A percentile compares a stretch with the other conserved stretches of the same genome.
phyloP scores from a whole-genome alignment of 2,329 filamentous ascomycete species.

The Cladophialophora bantiana region DNA sequence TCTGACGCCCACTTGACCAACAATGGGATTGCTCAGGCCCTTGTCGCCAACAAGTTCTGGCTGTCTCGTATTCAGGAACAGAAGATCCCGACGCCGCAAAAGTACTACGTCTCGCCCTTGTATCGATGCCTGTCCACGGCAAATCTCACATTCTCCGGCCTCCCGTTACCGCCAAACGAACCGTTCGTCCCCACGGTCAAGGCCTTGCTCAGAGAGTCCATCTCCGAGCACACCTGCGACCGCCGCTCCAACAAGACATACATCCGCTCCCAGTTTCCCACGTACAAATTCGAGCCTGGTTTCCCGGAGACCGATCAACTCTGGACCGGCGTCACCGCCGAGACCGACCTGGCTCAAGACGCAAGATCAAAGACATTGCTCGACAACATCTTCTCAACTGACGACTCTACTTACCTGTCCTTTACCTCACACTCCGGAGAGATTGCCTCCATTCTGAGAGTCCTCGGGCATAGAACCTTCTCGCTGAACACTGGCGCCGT shows the following conservation, averaged over 20 bases:
- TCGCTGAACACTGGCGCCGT: constrained; percentile 58
- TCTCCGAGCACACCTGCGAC: constrained; percentile 69
- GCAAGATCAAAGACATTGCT: constrained; percentile 56
- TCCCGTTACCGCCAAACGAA: constrained; percentile 54
- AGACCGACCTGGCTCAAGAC: constrained; percentile 58
- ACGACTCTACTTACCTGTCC: constrained; percentile 58
- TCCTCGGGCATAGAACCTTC: constrained; percentile 57
- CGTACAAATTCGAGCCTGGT: constrained; percentile 59
- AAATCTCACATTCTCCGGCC: constrained; percentile 58
- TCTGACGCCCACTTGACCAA: constrained; percentile 64
- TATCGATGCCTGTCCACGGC: constrained; percentile 66
- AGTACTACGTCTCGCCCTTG: constrained; percentile 65
- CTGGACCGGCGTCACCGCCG: constrained; percentile 58
- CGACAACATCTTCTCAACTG: constrained; percentile 60
- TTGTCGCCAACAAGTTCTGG: constrained; percentile 58
- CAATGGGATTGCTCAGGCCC: constrained; percentile 60
- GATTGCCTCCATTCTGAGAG: constrained; percentile 61
- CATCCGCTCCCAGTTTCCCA: constrained; percentile 59
- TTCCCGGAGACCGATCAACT: constrained; percentile 63
- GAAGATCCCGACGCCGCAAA: constrained; percentile 61
- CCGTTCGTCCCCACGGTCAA: constrained; percentile 64
- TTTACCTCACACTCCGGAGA: constrained; percentile 67
- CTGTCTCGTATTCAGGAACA: constrained; percentile 52
- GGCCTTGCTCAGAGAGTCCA: constrained; percentile 65
- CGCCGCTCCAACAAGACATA: constrained; percentile 58